These are phyloP conservation scores for Tuber umbilicatum DNA, from an alignment of 495 filamentous ascomycete species.

Conservation along the genomic window DNA sequence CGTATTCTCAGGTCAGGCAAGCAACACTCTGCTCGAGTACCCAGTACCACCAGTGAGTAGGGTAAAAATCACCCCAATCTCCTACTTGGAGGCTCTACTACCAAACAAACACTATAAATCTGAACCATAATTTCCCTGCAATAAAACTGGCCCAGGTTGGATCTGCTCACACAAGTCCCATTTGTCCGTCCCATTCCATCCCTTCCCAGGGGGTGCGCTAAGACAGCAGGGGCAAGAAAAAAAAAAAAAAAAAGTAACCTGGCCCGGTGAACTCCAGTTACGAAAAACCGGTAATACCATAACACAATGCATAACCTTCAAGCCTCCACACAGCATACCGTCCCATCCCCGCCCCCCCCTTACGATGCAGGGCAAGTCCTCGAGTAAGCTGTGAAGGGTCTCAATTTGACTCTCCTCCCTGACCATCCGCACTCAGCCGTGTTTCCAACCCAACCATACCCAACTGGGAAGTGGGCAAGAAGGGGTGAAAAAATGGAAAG, in stretches of 20 bases:
- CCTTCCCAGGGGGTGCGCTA: background rate
- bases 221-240: background rate
- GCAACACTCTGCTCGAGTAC: background rate
- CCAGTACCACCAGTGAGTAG: too few relatives aligned
- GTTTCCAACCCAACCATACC: background rate
- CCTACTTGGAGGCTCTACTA: background rate
- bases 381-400: background rate
- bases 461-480: background rate
- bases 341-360: background rate
- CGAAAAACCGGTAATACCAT: background rate
- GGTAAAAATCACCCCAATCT: background rate
- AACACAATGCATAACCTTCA: background rate
- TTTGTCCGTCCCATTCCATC: background rate
- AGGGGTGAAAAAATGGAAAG: background rate
- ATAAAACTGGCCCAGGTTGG: background rate
- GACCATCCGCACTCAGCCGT: background rate
- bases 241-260: background rate
- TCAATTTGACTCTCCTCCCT: background rate
- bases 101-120: background rate
- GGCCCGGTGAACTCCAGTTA: background rate
- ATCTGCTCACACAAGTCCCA: background rate
- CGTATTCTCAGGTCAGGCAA: background rate
- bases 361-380: background rate
- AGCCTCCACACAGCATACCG: background rate
- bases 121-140: background rate